Percentiles rank a stretch among this genome's conserved stretches.
phyloP scores from a whole-genome alignment of 805 yeast species.

The Schizosaccharomyces japonicus region DNA sequence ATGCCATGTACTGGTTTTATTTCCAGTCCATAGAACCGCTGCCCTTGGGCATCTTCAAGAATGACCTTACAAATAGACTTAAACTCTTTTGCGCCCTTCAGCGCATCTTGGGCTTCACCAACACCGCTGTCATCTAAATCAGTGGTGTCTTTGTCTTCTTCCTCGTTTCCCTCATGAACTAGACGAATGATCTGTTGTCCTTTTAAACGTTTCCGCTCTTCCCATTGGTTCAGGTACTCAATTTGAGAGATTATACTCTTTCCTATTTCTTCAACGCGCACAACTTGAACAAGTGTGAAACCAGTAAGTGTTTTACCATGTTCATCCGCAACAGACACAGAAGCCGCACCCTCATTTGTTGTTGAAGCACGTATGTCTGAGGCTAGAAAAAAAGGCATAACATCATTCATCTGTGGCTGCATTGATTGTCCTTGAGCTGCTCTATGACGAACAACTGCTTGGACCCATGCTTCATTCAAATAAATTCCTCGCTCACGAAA shows the following conservation, averaged over 20 bases:
- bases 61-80: neutral
- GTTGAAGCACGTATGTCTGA: slow-evolving; percentile 1
- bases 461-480: neutral
- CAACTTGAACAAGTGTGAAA: neutral
- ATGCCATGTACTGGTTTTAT: neutral
- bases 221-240: neutral
- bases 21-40: neutral
- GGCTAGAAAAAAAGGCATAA: neutral
- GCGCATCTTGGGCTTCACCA: slow-evolving; percentile 1
- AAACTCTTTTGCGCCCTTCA: neutral
- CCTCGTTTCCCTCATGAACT: neutral
- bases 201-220: slow-evolving; percentile 1
- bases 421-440: neutral
- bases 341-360: neutral
- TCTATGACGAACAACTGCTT: neutral
- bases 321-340: neutral
- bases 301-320: neutral
- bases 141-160: neutral
- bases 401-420: neutral
- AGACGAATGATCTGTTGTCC: neutral
- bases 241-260: neutral
- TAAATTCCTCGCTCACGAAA: neutral
- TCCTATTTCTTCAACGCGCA: neutral
- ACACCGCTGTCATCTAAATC: neutral
- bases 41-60: neutral